A percentile compares a stretch with the other conserved stretches of the same genome.
phyloP scores from a whole-genome alignment of 1,284 basidiomycete genomes.

The Ustilago vetiveriae region DNA sequence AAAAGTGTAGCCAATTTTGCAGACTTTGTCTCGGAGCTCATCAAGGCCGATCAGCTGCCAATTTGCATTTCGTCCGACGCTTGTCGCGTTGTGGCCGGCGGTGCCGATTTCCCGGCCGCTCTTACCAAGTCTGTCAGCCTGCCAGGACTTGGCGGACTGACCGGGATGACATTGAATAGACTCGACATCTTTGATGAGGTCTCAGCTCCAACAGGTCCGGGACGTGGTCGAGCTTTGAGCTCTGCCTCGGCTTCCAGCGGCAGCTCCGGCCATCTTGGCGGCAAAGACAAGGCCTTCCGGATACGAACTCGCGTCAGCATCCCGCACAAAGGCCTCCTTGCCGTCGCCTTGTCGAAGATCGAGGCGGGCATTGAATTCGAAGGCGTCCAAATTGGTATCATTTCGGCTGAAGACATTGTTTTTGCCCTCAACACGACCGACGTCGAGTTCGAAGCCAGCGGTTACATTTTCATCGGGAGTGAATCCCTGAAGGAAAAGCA shows the following conservation, averaged over 20 bases:
- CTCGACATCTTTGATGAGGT: constrained; percentile 56
- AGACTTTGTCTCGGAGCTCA: constrained; percentile 44
- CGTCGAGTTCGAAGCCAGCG: constrained; percentile 37
- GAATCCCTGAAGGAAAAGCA: constrained; percentile 29
- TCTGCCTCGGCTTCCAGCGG: constrained; percentile 37
- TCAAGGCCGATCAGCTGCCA: constrained; percentile 24
- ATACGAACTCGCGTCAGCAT: constrained; percentile 33
- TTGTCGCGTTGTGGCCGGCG: constrained; percentile 44
- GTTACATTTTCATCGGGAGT: constrained; percentile 41
- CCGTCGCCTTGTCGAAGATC: constrained; percentile 39
- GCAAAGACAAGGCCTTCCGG: constrained; percentile 35
- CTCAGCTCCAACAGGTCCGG: constrained; percentile 35
- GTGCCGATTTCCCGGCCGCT: constrained; percentile 45
- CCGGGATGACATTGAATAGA: constrained; percentile 29
- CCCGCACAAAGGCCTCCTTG: constrained; percentile 27
- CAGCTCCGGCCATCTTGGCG: constrained; percentile 11
- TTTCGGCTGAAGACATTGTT: constrained; percentile 41
- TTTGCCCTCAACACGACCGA: constrained; percentile 28
- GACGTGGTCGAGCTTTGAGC: constrained; percentile 31
- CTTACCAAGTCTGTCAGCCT: constrained; percentile 47
- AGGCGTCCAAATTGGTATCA: constrained; percentile 39
- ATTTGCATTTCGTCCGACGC: constrained; percentile 35
- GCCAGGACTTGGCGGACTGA: constrained; percentile 51
- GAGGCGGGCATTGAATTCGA: constrained; percentile 43
- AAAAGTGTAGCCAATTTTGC: constrained; percentile 43